phyloP scores from a whole-genome alignment of 1,139 yeast species.

The Blastobotrys apis region DNA sequence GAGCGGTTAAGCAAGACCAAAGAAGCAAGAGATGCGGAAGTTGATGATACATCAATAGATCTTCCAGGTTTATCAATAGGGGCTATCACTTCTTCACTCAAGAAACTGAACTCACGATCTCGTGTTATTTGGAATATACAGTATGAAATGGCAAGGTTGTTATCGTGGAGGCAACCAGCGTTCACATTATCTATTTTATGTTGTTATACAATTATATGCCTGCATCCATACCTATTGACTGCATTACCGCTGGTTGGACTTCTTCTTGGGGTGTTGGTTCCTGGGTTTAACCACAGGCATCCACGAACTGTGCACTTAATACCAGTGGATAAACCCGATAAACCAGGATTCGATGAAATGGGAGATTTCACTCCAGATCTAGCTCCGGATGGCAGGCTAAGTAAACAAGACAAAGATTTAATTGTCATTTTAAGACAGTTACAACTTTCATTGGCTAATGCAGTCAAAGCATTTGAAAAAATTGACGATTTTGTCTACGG shows the following conservation, averaged over 20 bases:
- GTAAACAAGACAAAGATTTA: slow-evolving; percentile 21
- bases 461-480: slow-evolving; percentile 49
- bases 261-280: slow-evolving; percentile 58
- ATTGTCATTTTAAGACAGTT: slow-evolving; percentile 56
- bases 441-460: slow-evolving; percentile 57
- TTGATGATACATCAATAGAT: too few relatives aligned
- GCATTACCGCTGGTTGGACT: slow-evolving; percentile 59
- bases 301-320: slow-evolving; percentile 32
- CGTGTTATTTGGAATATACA: slow-evolving; percentile 24
- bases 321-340: slow-evolving; percentile 14
- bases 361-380: slow-evolving; percentile 16
- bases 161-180: slow-evolving; percentile 34
- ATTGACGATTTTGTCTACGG: slow-evolving; percentile 56
- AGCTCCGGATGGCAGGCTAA: slow-evolving; percentile 7
- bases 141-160: slow-evolving; percentile 24
- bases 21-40: slow-evolving; percentile 9
- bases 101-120: slow-evolving; percentile 18
- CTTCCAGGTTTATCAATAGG: slow-evolving; percentile 18
- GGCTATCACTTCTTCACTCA: slow-evolving; percentile 19
- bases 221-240: slow-evolving; percentile 66
- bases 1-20: slow-evolving; percentile 9
- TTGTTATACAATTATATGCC: slow-evolving; percentile 35
- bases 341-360: slow-evolving; percentile 17
- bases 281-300: slow-evolving; percentile 68
- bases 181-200: slow-evolving; percentile 34